Evolutionary conservation across 352 stramenopile species (phyloP), one percentile per base, ranked within the genome.

Genomic region (Globisporangium solare): DNA sequence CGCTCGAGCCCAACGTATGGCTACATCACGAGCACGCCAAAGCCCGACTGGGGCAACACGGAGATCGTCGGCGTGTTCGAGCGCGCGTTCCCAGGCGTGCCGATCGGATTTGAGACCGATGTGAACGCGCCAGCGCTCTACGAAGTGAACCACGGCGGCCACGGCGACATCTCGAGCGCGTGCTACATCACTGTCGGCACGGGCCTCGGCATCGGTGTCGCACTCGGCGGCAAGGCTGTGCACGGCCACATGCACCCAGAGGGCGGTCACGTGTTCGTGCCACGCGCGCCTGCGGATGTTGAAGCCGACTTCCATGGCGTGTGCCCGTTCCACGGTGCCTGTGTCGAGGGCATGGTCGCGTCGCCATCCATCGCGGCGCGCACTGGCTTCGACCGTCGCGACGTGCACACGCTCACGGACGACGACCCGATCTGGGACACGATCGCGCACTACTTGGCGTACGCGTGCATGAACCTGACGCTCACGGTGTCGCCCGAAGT

Each of bases 161-260:
- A 95, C 73, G 76, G 81, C 24, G 61, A 85, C 47, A 77, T 93
- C 50, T 68, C 74, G 27, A 94, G 79, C 63, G 76, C 79, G 43
- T 87, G 94, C 40, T 99, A 99, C 79, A 94, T 98, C 60, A 98
- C 96, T 4, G 82, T 98, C 15, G 96, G 96, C 58, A 99, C 96
- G 21, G 96, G 96, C 39, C 83, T 98, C 18, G 96, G 96, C 24
- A 94, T 99, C 24, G 96, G 96, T 15, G 79, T 99, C 18, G 88
- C 96, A 32, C 76, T 98, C 24, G 94, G 96, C 69, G 81, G 83
- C 47, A 69, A 86, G 58, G 67, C 90, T 11, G 93, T 99, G 13
- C 94, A 98, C 67, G 96, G 96, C 58, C 76, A 96, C 51, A 93
- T 98, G 81, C 96, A 99, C 81, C 96, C 96, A 7, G 96, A 98